Conservation (phyloP, 306 rosid genomes). For the Acacia acuminata region DNA sequence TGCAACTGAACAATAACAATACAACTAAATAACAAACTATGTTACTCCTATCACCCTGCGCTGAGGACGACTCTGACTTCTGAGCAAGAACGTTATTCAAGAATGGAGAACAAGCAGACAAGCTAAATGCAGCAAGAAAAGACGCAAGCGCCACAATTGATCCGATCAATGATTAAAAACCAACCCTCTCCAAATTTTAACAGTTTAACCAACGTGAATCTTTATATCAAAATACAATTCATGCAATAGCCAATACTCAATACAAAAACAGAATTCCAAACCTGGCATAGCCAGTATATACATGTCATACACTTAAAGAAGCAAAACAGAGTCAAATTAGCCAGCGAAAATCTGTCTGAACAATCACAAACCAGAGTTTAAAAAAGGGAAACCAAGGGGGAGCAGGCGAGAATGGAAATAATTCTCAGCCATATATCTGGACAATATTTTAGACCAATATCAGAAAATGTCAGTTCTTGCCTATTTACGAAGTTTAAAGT, state of each 20-base stretch:
- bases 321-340: slow-evolving; percentile 18
- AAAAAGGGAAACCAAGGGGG: neutral
- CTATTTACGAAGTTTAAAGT: slow-evolving; percentile 80
- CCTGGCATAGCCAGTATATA: slow-evolving; percentile 29
- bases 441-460: slow-evolving; percentile 37
- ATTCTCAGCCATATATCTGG: slow-evolving; percentile 21
- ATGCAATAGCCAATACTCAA: slow-evolving; percentile 14
- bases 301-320: slow-evolving; percentile 26
- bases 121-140: neutral
- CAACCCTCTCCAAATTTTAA: slow-evolving; percentile 26
- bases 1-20: too few relatives aligned
- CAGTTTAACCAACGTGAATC: slow-evolving; percentile 24
- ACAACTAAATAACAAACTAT: too few relatives aligned
- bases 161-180: neutral
- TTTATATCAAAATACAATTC: slow-evolving; percentile 16
- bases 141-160: neutral
- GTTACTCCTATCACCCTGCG: too few relatives aligned
- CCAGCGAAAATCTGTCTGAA: slow-evolving; percentile 42
- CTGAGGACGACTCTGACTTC: neutral
- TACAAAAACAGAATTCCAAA: slow-evolving; percentile 24
- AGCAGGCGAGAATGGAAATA: neutral
- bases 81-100: neutral
- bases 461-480: neutral
- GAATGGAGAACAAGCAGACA: neutral
- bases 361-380: slow-evolving; percentile 51